phyloP scores from a whole-genome alignment of 2,329 filamentous ascomycete genomes.

The Macrophomina phaseolina region DNA sequence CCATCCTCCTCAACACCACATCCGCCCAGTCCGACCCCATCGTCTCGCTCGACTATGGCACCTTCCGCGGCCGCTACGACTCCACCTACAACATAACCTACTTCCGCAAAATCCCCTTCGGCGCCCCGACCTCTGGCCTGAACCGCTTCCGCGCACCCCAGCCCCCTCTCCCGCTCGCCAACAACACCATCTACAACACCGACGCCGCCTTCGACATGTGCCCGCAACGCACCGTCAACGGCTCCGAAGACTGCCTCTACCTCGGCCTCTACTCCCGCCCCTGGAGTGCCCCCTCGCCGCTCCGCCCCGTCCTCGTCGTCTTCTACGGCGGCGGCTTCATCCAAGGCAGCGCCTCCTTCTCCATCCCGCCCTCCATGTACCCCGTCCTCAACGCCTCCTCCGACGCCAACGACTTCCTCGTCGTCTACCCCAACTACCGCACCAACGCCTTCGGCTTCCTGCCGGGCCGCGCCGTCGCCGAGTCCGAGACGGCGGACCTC shows the following conservation, averaged over 20 bases:
- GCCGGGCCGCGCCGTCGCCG: slow-evolving; percentile 60
- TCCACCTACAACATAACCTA: slow-evolving; percentile 62
- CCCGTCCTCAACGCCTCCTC: slow-evolving; percentile 63
- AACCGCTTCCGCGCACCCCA: slow-evolving; percentile 68
- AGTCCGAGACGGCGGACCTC: slow-evolving; percentile 59
- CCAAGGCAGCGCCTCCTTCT: slow-evolving; percentile 61
- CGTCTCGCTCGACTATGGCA: slow-evolving; percentile 44
- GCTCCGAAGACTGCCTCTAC: slow-evolving; percentile 67
- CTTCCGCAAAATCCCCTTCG: slow-evolving; percentile 67
- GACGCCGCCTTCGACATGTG: slow-evolving; percentile 64
- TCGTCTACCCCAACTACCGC: slow-evolving; percentile 62
- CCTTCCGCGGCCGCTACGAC: slow-evolving; percentile 60
- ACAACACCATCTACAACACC: slow-evolving; percentile 59
- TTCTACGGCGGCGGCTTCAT: slow-evolving; percentile 69
- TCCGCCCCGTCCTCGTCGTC: slow-evolving; percentile 63
- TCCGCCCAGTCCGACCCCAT: slow-evolving; percentile 25
- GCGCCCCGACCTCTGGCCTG: slow-evolving; percentile 61
- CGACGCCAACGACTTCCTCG: slow-evolving; percentile 55
- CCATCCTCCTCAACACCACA: background rate
- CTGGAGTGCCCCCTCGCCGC: slow-evolving; percentile 51
- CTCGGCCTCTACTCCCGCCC: slow-evolving; percentile 65
- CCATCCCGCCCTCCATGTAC: slow-evolving; percentile 62
- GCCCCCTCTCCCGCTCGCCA: slow-evolving; percentile 57
- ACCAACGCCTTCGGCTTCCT: slow-evolving; percentile 68
- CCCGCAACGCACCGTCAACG: slow-evolving; percentile 60